phyloP scores from a whole-genome alignment of 164 flowering plant species.

The Kingdonia uniflora region DNA sequence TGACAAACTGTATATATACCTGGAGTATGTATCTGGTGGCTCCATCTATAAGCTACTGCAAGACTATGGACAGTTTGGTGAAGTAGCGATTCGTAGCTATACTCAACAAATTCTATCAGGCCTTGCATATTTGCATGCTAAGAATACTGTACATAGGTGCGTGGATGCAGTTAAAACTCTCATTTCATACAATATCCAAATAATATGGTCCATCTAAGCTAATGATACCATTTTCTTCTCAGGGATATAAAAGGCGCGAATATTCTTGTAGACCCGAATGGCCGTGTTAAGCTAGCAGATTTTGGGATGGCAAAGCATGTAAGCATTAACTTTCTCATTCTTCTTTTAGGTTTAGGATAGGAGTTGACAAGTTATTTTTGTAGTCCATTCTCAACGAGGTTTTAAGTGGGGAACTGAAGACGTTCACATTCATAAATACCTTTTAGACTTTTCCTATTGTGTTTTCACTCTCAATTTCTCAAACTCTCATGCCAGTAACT shows the following conservation, averaged over 20 bases:
- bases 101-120: constrained; percentile 89
- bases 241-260: constrained; percentile 98
- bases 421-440: no score
- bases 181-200: neutral
- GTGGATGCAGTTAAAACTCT: constrained; percentile 3
- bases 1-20: constrained; percentile 76
- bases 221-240: constrained; percentile 7
- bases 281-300: constrained; percentile 76
- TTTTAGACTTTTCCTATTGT: no score
- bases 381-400: no score
- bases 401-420: no score
- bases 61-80: constrained; percentile 88
- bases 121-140: constrained; percentile 74
- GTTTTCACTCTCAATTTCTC: no score
- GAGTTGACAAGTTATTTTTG: no score
- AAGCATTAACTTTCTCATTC: constrained; percentile 16
- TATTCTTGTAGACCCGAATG: constrained; percentile 89
- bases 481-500: neutral
- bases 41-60: constrained; percentile 90
- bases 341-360: neutral
- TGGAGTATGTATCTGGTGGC: constrained; percentile 96
- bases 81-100: constrained; percentile 74
- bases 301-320: constrained; percentile 96
- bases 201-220: neutral
- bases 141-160: constrained; percentile 78